Base-by-base conservation (phyloP, 208 protist species). In the Angomonas deanei region DNA sequence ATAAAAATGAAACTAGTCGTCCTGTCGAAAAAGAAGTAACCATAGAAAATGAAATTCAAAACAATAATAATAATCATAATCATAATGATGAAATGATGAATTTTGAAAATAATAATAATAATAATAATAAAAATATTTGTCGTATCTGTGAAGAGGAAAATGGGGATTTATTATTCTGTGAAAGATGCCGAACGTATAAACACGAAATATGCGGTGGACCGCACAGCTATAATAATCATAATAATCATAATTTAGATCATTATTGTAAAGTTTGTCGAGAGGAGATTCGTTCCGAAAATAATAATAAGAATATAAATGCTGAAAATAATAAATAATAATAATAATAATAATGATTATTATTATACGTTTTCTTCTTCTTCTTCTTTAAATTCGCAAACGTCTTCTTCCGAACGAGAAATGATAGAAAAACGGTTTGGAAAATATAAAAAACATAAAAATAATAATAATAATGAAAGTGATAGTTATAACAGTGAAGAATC, bases 141-240 rank as follows among this genome's bases (percentile, higher is more conserved):
- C 58, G 17, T 17, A 52, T 50, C 26, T 82, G 76, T 69, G 34
- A 78, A 8, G 72, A 80, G 32, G 64, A 23, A 0, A 82, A 68
- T 27, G 88, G 84, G 1, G 84, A 90, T 23, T 65, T 94, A 0
- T 79, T 85, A 26, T 24, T 53, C 2, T 94, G 88, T 68, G 57
- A 54, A 6, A 68, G 80, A 27, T 94, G 88, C 58, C 39, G 63
- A n/a, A 54, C 55, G 27, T 32, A 90, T 17, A 72, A 80, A 8
- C 88, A 94, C 58, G 88, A 94, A 66, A 78, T 70, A 15, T 94
- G 88, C 31, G 88, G 78, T 21, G 88, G 88, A 10, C 88, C 88
- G 6, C 82, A 86, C 55, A 75, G 36, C n/a, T n/a, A 42, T n/a
- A 42, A 42, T 15, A 8, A n/a, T 8, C 8, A 42, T 8, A 15